Percentiles rank a stretch among this genome's conserved stretches.
Evolutionary conservation across 2,329 filamentous ascomycete genomes (phyloP).

Genomic region (Arthrobotrys musiformis): DNA sequence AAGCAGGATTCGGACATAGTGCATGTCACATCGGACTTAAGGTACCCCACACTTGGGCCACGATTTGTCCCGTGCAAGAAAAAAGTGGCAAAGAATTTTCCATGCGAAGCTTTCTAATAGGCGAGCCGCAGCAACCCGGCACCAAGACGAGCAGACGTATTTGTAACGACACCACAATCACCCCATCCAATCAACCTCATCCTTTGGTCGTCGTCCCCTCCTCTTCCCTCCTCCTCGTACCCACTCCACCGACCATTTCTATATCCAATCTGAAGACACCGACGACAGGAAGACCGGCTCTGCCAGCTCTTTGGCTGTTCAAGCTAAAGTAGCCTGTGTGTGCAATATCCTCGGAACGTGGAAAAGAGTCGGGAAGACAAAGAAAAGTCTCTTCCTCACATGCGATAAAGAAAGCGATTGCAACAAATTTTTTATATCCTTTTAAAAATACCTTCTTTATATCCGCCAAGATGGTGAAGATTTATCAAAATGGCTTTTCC

Average conservation of each 20-base stretch:
- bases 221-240: background rate
- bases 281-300: background rate
- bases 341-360: background rate
- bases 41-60: conserved; percentile 38
- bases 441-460: background rate
- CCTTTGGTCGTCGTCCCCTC: background rate
- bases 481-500: conserved; percentile 60
- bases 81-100: conserved; percentile 29
- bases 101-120: background rate
- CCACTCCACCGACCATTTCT: background rate
- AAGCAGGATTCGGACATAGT: background rate
- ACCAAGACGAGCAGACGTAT: too few species aligned
- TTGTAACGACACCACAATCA: conserved; percentile 41
- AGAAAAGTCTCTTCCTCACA: conserved; percentile 13
- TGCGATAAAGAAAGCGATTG: conserved; percentile 12
- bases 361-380: too few species aligned
- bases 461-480: conserved; percentile 59
- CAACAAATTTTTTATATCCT: background rate
- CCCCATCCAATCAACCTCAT: conserved; percentile 47
- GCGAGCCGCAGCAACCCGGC: conserved; percentile 34
- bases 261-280: conserved; percentile 11
- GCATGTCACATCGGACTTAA: background rate
- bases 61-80: too few species aligned
- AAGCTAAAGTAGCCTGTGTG: conserved; percentile 38
- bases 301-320: conserved; percentile 48